phyloP scores from a whole-genome alignment of 306 rosid species.

The Canavalia gladiata region DNA sequence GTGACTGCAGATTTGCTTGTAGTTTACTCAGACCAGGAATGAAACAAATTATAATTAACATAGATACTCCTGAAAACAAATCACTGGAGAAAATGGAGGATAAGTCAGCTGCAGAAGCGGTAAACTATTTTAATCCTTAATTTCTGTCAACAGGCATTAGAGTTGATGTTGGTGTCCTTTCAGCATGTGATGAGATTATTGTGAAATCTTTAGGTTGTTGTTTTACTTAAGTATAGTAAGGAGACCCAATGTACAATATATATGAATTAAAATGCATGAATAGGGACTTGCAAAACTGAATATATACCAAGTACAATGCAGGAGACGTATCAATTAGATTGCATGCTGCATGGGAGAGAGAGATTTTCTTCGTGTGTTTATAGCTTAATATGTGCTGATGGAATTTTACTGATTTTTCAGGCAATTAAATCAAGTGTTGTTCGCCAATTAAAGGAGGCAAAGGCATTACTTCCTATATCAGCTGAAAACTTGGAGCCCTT shows the following conservation, averaged over 20 bases:
- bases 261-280: neutral
- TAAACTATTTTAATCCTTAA: constrained; percentile 47
- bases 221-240: neutral
- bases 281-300: constrained; percentile 6
- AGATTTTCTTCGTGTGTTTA: constrained; percentile 8
- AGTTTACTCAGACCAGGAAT: constrained; percentile 98
- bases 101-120: constrained; percentile 68
- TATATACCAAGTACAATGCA: neutral
- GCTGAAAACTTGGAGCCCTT: constrained; percentile 66
- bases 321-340: neutral
- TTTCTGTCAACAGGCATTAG: constrained; percentile 33
- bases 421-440: constrained; percentile 80
- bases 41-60: constrained; percentile 86
- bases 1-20: constrained; percentile 79
- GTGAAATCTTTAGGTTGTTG: neutral
- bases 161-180: neutral
- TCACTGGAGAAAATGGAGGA: constrained; percentile 82
- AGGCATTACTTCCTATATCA: constrained; percentile 53
- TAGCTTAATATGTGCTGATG: constrained; percentile 27
- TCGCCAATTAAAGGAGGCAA: constrained; percentile 75
- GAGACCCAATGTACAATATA: neutral
- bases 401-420: constrained; percentile 59
- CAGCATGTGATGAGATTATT: neutral
- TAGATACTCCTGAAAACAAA: constrained; percentile 83
- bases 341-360: neutral